Evolutionary conservation across 2,329 filamentous ascomycete genomes (phyloP).

Genomic region (Emmonsiellopsis sp.): DNA sequence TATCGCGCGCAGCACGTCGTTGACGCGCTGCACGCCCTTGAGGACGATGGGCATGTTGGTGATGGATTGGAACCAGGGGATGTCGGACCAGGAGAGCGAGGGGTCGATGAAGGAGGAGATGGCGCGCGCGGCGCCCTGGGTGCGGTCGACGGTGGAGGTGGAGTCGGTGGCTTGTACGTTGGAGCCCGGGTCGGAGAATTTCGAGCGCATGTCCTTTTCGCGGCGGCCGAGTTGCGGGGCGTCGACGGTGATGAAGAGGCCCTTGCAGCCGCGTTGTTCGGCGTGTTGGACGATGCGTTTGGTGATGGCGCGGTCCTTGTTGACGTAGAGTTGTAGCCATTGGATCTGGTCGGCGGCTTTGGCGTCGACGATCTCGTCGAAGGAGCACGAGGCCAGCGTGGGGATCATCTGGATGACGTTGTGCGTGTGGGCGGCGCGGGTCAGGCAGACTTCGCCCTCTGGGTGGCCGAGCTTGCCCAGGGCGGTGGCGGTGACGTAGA

Average conservation of each 20-base stretch:
- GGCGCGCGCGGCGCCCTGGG: conserved; percentile 85
- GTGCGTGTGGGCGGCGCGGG: conserved; percentile 73
- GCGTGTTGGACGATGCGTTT: conserved; percentile 85
- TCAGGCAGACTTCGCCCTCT: conserved; percentile 89
- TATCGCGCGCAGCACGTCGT: conserved; percentile 97
- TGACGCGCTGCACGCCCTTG: conserved; percentile 80
- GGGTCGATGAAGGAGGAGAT: conserved; percentile 98
- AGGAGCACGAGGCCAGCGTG: conserved; percentile 90
- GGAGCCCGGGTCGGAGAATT: conserved; percentile 75
- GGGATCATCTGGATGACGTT: conserved; percentile 97
- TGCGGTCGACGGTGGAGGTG: conserved; percentile 62
- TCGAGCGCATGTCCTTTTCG: conserved; percentile 96
- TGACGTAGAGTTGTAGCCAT: conserved; percentile 96
- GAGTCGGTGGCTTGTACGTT: conserved; percentile 65
- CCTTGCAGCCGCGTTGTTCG: conserved; percentile 84
- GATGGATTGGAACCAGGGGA: conserved; percentile 83
- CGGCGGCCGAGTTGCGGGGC: conserved; percentile 88
- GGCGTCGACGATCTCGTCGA: conserved; percentile 93
- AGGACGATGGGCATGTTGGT: conserved; percentile 64
- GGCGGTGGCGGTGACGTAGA: conserved; percentile 94
- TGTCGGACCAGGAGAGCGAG: conserved; percentile 83
- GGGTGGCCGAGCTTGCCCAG: conserved; percentile 89
- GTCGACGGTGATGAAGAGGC: conserved; percentile 96
- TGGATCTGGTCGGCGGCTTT: conserved; percentile 71
- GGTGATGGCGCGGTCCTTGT: conserved; percentile 88